phyloP scores from a whole-genome alignment of 352 stramenopile genomes.

The Globisporangium paroecandrum region DNA sequence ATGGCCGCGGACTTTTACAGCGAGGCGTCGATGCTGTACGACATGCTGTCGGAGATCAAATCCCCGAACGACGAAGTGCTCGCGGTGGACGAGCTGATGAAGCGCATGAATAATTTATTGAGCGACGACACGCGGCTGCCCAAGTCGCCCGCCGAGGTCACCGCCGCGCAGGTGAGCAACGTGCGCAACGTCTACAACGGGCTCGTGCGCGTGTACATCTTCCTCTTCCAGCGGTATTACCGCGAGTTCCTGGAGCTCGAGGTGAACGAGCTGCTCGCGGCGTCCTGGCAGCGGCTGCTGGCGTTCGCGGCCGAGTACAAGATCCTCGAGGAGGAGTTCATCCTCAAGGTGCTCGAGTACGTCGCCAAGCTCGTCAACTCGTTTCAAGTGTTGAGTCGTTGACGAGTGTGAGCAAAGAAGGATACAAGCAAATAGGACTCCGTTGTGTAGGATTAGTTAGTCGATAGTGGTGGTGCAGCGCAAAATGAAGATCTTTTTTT shows the following conservation, averaged over 20 bases:
- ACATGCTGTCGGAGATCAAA: slow-evolving; percentile 69
- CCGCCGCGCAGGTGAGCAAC: slow-evolving; percentile 25
- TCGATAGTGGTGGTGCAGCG: not conserved
- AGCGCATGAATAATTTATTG: slow-evolving; percentile 31
- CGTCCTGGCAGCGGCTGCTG: slow-evolving; percentile 60
- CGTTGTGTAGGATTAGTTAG: not conserved
- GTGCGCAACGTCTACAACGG: slow-evolving; percentile 57
- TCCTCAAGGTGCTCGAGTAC: slow-evolving; percentile 54
- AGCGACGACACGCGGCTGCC: slow-evolving; percentile 16
- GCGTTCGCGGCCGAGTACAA: slow-evolving; percentile 60
- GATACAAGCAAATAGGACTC: not conserved
- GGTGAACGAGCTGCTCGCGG: slow-evolving; percentile 46
- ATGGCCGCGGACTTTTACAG: slow-evolving; percentile 67
- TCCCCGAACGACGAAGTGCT: slow-evolving; percentile 32
- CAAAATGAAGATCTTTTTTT: not conserved
- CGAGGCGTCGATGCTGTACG: slow-evolving; percentile 58
- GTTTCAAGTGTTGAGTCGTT: slow-evolving; percentile 19
- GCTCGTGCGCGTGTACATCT: slow-evolving; percentile 65
- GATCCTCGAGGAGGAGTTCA: slow-evolving; percentile 54
- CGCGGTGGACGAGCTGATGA: slow-evolving; percentile 61
- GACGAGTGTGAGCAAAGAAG: not conserved
- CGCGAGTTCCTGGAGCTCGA: slow-evolving; percentile 55
- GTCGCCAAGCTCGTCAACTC: slow-evolving; percentile 39
- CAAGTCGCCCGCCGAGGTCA: slow-evolving; percentile 12
- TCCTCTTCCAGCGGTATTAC: slow-evolving; percentile 55